Percentiles rank a stretch among this genome's conserved stretches.
These are phyloP conservation scores for Fraxinus pennsylvanica DNA, from an alignment of 257 asterid genomes.

Conservation along the genomic window DNA sequence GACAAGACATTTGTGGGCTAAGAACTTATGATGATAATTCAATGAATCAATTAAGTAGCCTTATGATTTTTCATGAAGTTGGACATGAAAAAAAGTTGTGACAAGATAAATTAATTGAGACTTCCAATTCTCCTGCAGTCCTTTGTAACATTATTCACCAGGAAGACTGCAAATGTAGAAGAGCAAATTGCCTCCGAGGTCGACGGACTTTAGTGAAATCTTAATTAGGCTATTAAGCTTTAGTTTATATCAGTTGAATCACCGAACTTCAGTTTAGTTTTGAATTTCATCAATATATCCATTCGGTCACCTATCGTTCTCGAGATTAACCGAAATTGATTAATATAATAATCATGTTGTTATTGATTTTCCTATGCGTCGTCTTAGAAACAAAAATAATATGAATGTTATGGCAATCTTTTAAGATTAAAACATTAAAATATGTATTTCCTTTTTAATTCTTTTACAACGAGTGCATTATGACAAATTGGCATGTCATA, in stretches of 20 bases:
- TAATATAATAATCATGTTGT: neutral
- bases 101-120: neutral
- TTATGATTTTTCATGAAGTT: too few relatives aligned
- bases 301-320: neutral
- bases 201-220: neutral
- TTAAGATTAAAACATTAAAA: too few relatives aligned
- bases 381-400: neutral
- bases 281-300: neutral
- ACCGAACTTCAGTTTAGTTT: too few relatives aligned
- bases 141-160: neutral
- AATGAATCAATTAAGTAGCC: neutral
- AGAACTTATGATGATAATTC: neutral
- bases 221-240: neutral
- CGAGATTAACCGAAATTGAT: too few relatives aligned
- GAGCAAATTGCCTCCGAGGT: neutral
- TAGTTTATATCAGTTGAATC: neutral
- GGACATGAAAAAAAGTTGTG: neutral
- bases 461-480: too few relatives aligned
- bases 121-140: neutral
- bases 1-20: constrained; percentile 1
- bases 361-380: too few relatives aligned
- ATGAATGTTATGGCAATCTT: too few relatives aligned
- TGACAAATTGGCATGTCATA: too few relatives aligned
- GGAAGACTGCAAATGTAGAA: neutral
- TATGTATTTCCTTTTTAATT: too few relatives aligned